These are phyloP conservation scores for Aspergillus japonicus DNA, from an alignment of 2,329 filamentous ascomycete genomes.

Conservation along the genomic window DNA sequence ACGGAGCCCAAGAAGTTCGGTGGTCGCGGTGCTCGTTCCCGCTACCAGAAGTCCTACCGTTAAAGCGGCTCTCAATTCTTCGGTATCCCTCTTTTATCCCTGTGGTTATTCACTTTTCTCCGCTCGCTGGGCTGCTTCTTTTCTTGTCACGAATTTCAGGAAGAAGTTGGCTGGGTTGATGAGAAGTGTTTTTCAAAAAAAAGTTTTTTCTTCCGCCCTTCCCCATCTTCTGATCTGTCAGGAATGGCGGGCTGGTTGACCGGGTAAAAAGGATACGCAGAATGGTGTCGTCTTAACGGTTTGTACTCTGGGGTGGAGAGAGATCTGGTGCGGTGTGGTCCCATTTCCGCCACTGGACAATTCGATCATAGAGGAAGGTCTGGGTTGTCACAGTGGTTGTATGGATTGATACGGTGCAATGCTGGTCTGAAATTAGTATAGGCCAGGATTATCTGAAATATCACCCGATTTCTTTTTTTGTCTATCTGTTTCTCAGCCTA, in stretches of 20 bases:
- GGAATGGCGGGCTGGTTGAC: background rate
- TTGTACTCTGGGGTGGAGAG: constrained; percentile 7
- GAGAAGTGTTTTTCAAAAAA: constrained; percentile 12
- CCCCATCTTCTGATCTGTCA: background rate
- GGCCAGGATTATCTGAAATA: constrained; percentile 32
- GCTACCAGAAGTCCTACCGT: constrained; percentile 99
- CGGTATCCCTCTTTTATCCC: constrained; percentile 17
- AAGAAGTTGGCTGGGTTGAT: constrained; percentile 4
- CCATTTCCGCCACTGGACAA: constrained; percentile 14
- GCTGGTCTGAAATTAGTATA: constrained; percentile 32
- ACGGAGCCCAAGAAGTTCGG: constrained; percentile 96
- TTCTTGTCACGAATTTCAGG: constrained; percentile 7
- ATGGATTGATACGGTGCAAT: constrained; percentile 23
- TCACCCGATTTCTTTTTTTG: constrained; percentile 28
- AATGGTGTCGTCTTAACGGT: constrained; percentile 5
- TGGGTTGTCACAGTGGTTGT: constrained; percentile 26
- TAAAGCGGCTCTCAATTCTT: constrained; percentile 53
- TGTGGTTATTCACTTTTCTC: background rate
- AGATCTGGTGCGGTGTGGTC: constrained; percentile 15
- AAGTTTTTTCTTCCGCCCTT: background rate
- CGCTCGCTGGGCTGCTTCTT: background rate
- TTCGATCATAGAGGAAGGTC: constrained; percentile 15
- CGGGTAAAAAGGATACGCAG: constrained; percentile 8
- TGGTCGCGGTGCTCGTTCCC: constrained; percentile 84
- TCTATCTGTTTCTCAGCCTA: background rate